phyloP scores from a whole-genome alignment of 2,329 filamentous ascomycete genomes.

The Drechslerella stenobrocha region DNA sequence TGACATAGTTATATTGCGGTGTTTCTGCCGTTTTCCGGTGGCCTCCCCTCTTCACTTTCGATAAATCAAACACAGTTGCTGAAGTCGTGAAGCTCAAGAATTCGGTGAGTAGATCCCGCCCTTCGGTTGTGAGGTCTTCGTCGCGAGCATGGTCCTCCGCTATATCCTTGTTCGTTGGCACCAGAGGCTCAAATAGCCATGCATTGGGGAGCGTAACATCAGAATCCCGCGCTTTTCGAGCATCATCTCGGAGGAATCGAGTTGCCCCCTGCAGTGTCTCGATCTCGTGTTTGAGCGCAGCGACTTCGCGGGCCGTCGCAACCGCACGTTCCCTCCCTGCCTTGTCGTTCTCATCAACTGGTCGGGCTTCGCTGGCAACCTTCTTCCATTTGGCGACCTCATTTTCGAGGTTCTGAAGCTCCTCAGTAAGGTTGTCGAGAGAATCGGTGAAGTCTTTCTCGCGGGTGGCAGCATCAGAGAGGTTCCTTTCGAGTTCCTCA shows the following conservation, averaged over 20 bases:
- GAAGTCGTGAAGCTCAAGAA: constrained; percentile 66
- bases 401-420: constrained; percentile 67
- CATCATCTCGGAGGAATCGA: constrained; percentile 70
- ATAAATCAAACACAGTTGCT: constrained; percentile 66
- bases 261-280: constrained; percentile 67
- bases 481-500: constrained; percentile 65
- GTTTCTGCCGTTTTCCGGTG: constrained; percentile 69
- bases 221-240: constrained; percentile 60
- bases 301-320: constrained; percentile 72
- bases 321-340: constrained; percentile 69
- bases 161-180: constrained; percentile 55
- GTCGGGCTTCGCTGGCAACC: constrained; percentile 66
- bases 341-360: constrained; percentile 63
- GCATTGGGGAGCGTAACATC: constrained; percentile 64
- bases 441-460: constrained; percentile 60
- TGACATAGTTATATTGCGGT: constrained; percentile 68
- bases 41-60: constrained; percentile 63
- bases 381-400: constrained; percentile 73
- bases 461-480: constrained; percentile 55
- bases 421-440: constrained; percentile 63
- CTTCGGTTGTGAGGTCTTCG: constrained; percentile 65
- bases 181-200: constrained; percentile 68
- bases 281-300: constrained; percentile 71
- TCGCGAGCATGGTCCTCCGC: constrained; percentile 56
- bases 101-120: constrained; percentile 67